phyloP scores from a whole-genome alignment of 1,284 basidiomycete genomes.

The Peniophora sp. region DNA sequence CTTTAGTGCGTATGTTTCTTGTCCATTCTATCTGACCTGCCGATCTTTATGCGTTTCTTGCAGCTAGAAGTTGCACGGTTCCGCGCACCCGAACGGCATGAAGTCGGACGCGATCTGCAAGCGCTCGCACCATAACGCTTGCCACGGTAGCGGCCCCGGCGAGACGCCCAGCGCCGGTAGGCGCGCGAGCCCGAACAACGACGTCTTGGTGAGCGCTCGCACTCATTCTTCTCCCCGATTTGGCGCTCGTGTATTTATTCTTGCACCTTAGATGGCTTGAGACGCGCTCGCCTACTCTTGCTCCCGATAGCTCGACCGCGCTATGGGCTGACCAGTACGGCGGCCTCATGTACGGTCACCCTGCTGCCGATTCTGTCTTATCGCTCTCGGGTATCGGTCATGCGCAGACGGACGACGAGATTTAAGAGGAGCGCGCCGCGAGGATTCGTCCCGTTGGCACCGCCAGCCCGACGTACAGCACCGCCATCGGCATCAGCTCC shows the following conservation, averaged over 20 bases:
- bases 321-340: constrained; percentile 8
- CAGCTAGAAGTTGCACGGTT: constrained; percentile 74
- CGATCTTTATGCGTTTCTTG: constrained; percentile 21
- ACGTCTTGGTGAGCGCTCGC: constrained; percentile 17
- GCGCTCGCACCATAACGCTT: constrained; percentile 67
- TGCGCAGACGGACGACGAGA: constrained; percentile 35
- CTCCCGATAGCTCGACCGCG: not conserved
- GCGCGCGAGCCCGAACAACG: constrained; percentile 57
- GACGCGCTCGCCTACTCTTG: not conserved
- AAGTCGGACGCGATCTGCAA: constrained; percentile 81
- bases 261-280: too few relatives aligned
- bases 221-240: not conserved
- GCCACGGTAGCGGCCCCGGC: constrained; percentile 39
- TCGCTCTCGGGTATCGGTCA: constrained; percentile 42
- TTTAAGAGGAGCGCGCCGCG: constrained; percentile 40
- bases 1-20: constrained; percentile 25
- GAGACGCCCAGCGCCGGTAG: constrained; percentile 66
- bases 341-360: constrained; percentile 33
- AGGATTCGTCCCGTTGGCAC: constrained; percentile 13
- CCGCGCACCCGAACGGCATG: constrained; percentile 77
- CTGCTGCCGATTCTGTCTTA: constrained; percentile 36
- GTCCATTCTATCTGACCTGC: constrained; percentile 18
- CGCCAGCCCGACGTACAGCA: constrained; percentile 29
- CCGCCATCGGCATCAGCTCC: constrained; percentile 34
- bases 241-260: not conserved